These are phyloP conservation scores for Verbena officinalis DNA, from an alignment of 257 asterid genomes.

Conservation along the genomic window DNA sequence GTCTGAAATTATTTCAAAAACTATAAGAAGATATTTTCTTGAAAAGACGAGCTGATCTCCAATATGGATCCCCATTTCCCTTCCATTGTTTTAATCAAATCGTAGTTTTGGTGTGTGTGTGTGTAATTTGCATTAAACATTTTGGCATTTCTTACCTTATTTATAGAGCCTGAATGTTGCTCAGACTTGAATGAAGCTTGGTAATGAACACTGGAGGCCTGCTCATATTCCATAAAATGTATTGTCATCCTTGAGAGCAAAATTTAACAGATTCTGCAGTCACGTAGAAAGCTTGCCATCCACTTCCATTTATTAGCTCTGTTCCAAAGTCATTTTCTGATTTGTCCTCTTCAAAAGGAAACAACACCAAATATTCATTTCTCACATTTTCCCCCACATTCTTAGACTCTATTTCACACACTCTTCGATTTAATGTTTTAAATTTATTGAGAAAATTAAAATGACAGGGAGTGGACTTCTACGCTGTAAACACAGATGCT, in stretches of 20 bases:
- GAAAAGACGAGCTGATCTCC: not conserved
- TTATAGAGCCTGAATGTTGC: not conserved
- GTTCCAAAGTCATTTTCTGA: not conserved
- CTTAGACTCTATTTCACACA: not conserved
- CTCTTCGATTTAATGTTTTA: conserved; percentile 9
- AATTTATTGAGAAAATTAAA: conserved; percentile 26
- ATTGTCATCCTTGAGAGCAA: not conserved
- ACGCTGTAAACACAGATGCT: conserved; percentile 93
- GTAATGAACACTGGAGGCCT: not conserved
- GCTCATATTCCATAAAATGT: not conserved
- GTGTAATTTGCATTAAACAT: not conserved
- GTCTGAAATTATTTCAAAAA: not conserved
- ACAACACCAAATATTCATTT: not conserved
- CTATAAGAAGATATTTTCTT: not conserved
- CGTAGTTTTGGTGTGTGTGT: too few species aligned
- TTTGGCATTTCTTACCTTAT: not conserved
- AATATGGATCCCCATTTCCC: not conserved
- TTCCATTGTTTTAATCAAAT: not conserved
- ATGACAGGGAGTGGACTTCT: conserved; percentile 93
- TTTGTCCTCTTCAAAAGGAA: not conserved
- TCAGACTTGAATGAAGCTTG: not conserved
- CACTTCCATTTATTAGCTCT: not conserved
- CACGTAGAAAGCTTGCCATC: not conserved
- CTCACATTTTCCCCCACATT: not conserved
- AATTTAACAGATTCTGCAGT: not conserved